Conservation (phyloP, 192 early-diverging fungal genomes). For the Lobosporangium transversale region DNA sequence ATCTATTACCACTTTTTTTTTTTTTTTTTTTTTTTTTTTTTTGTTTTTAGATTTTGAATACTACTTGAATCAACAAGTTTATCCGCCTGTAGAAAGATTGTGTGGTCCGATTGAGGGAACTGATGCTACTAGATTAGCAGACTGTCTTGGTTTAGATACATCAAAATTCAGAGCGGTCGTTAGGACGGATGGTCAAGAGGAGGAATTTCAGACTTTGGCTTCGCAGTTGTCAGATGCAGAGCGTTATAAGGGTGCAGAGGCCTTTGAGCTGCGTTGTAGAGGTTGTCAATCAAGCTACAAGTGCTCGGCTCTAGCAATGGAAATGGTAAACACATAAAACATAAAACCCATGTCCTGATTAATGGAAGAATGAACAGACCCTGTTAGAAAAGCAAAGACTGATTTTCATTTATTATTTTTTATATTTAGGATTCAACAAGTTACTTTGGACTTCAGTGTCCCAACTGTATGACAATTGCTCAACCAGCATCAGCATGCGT, state of each 20-base stretch:
- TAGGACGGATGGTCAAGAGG: slow-evolving; percentile 27
- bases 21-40: too few relatives aligned
- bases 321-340: too few relatives aligned
- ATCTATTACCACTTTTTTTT: slow-evolving; percentile 12
- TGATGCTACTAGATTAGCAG: slow-evolving; percentile 78
- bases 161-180: slow-evolving; percentile 62
- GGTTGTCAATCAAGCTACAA: slow-evolving; percentile 62
- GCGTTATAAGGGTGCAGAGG: slow-evolving; percentile 78
- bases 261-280: slow-evolving; percentile 68
- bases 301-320: slow-evolving; percentile 10
- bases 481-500: slow-evolving; percentile 59
- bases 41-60: slow-evolving; percentile 93
- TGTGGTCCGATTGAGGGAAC: slow-evolving; percentile 89
- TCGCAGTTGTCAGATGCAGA: slow-evolving; percentile 79
- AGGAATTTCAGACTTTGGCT: slow-evolving; percentile 76
- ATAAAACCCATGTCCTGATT: too few relatives aligned
- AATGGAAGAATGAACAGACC: too few relatives aligned
- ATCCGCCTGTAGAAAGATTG: slow-evolving; percentile 87
- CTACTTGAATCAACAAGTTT: slow-evolving; percentile 93
- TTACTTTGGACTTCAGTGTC: slow-evolving; percentile 33
- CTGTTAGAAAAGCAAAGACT: too few relatives aligned
- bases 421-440: slow-evolving; percentile 13
- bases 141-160: slow-evolving; percentile 84
- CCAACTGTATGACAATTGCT: slow-evolving; percentile 17
- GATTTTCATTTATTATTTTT: slow-evolving; percentile 21